Evolutionary conservation across 208 protist species (phyloP).

Genomic region (Leishmania martiniquensis): DNA sequence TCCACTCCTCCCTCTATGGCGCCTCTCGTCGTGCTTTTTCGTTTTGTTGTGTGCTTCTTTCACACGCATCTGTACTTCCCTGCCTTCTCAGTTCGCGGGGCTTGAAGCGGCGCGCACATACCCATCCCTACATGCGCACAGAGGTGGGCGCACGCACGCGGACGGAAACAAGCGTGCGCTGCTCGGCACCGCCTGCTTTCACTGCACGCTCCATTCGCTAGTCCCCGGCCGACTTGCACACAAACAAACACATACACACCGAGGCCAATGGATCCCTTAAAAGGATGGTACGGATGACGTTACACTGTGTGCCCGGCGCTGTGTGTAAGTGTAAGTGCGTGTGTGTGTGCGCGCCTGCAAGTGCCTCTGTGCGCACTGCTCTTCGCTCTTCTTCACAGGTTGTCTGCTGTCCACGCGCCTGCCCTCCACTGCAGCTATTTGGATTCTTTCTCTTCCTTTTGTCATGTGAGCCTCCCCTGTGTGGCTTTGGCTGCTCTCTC

Average conservation of each 20-base stretch:
- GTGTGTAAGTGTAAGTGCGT: neutral
- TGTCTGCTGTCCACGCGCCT: neutral
- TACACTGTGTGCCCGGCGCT: neutral
- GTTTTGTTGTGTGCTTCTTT: conserved; percentile 1
- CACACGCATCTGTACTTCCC: neutral
- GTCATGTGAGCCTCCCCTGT: neutral
- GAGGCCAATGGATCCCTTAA: neutral
- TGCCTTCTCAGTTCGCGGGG: neutral
- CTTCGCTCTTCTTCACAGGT: neutral
- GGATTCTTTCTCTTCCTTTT: too few species aligned
- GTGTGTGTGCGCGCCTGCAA: neutral
- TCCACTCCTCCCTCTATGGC: neutral
- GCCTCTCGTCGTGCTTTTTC: too few species aligned
- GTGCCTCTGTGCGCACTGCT: neutral
- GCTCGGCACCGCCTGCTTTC: neutral
- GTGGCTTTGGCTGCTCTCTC: neutral
- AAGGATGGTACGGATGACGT: neutral
- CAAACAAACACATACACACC: neutral
- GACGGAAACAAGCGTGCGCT: neutral
- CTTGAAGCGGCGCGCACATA: neutral
- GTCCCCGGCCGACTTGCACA: neutral
- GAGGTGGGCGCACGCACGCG: neutral
- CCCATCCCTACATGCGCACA: neutral
- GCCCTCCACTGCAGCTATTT: neutral
- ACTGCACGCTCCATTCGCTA: neutral